Base-by-base conservation (phyloP, 2,329 filamentous ascomycete genomes). In the Trichophyton benhamiae region DNA sequence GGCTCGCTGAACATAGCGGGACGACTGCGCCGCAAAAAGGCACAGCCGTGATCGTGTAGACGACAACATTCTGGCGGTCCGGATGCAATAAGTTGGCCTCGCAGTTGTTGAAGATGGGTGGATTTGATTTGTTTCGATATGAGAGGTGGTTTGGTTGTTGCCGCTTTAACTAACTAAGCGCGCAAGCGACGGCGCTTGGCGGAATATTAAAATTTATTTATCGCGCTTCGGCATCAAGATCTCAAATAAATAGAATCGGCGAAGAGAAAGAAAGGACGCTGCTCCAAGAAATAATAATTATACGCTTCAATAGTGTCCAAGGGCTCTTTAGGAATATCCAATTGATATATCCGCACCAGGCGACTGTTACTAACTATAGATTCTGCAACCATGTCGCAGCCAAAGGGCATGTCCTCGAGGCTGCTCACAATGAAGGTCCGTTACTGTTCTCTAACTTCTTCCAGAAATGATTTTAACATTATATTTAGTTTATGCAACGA, bases 391-490 rank as follows among this genome's bases (percentile, higher is more conserved):
- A 65, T 65, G 64, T 58, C 64, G 17, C 59, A 57, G 13, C 58
- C 59, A 36, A 70, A 84, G 72, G 63, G 78, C 83, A 91, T 95
- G 85, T 96, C 91, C 65, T 91, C 87, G 63, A 86, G 91, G 67
- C 85, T 96, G 57, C 80, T 95, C 70, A 91, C 88, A 42, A 96
- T 96, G 91, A 95, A 95, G 75, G 82, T 80, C 8, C 4, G 46
- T 15, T 15, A 52, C n/a, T 52, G 44, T 22, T 48, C 49, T 27
- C 8, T 30, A n/a, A 25, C 52, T 33, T 30, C 9, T 6, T 55
- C 17, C 27, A 36, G 17, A 7, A 48, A 30, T 46, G 11, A n/a
- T 48, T 9, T n/a, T 59, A 30, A 44, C 22, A 53, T 25, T 22
- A 27, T 57, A 42, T 58, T 38, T 68, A 85, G 78, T 96, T 96